Evolutionary conservation across 192 early-diverging fungal genomes (phyloP).

Genomic region (Jimgerdemannia flammicorona): DNA sequence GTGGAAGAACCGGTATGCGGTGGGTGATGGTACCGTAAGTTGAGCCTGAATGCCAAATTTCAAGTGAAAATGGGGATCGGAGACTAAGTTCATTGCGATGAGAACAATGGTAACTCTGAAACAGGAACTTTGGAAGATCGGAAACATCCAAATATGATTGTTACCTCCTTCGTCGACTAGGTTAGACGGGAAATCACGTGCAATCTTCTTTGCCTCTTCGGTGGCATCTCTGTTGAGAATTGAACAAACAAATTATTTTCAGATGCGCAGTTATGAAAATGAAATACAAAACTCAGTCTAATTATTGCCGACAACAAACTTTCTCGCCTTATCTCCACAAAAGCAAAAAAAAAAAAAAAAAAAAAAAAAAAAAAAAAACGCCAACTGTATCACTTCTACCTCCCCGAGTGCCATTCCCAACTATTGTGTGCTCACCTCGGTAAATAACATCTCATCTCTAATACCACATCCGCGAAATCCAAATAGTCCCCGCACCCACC

Average conservation of each 20-base stretch:
- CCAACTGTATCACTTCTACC: too few species aligned
- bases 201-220: background rate
- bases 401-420: constrained; percentile 14
- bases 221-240: constrained; percentile 19
- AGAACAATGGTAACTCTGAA: too few species aligned
- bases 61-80: background rate
- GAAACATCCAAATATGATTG: background rate
- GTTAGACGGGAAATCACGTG: background rate
- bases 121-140: too few species aligned
- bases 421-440: constrained; percentile 33
- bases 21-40: constrained; percentile 16
- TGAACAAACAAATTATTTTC: background rate
- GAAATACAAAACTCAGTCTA: background rate
- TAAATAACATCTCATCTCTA: constrained; percentile 42
- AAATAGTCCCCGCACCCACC: constrained; percentile 58
- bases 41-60: constrained; percentile 10
- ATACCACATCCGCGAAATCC: constrained; percentile 48
- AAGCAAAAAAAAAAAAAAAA: too few species aligned
- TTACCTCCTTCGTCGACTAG: constrained; percentile 11
- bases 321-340: too few species aligned
- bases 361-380: too few species aligned
- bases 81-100: background rate
- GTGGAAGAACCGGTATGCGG: constrained; percentile 19
- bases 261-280: background rate
- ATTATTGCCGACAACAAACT: background rate